Percentiles rank a stretch among this genome's conserved stretches.
phyloP scores from a whole-genome alignment of 345 rosid species.

The Salix udensis region DNA sequence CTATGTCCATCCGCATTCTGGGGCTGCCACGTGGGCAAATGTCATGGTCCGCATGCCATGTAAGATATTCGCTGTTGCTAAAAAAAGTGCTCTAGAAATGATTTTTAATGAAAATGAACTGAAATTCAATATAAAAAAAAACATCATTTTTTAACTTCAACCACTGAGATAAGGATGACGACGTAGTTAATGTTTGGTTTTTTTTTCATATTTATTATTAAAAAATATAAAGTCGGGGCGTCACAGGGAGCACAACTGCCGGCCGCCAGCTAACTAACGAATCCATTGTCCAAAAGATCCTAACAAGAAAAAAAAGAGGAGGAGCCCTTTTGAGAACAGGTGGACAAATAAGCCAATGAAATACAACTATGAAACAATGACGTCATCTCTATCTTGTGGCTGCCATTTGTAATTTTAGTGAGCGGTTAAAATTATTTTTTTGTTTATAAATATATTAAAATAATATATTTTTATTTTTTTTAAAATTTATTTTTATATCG shows the following conservation, averaged over 20 bases:
- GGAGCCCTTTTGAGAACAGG: neutral
- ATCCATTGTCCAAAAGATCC: neutral
- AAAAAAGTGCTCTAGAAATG: too few relatives aligned
- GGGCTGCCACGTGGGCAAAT: conserved; percentile 18
- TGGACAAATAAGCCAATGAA: neutral
- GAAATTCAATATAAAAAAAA: too few relatives aligned
- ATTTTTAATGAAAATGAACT: too few relatives aligned
- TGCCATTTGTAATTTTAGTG: too few relatives aligned
- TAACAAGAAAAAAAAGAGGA: neutral
- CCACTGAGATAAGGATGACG: neutral
- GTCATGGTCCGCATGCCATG: neutral
- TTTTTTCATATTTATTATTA: neutral
- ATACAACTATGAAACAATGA: neutral
- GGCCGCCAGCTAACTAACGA: neutral
- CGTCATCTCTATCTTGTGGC: neutral
- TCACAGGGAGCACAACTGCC: neutral
- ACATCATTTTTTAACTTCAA: neutral
- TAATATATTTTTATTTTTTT: too few relatives aligned
- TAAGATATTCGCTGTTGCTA: neutral
- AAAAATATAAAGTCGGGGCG: neutral
- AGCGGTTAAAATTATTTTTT: too few relatives aligned
- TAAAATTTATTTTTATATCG: too few relatives aligned
- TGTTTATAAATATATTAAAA: too few relatives aligned
- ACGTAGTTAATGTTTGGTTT: neutral
- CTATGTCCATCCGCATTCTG: conserved; percentile 6